Evolutionary conservation across 1,284 basidiomycete species (phyloP).

Genomic region (Sphaerobolus stellatus): DNA sequence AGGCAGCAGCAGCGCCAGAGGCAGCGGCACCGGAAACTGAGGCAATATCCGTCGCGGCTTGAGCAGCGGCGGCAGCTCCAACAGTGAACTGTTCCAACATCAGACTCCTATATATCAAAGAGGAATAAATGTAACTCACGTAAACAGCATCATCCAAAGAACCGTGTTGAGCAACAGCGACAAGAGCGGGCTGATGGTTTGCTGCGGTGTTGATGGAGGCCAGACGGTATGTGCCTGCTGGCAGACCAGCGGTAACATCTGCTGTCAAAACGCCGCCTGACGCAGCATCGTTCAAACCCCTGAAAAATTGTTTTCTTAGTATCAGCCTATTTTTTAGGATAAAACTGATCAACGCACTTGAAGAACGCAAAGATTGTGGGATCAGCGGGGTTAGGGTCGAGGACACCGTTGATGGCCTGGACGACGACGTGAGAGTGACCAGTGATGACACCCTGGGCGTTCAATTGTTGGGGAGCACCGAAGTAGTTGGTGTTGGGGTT

Average conservation of each 20-base stretch:
- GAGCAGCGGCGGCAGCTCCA: background rate
- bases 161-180: constrained; percentile 53
- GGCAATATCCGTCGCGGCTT: background rate
- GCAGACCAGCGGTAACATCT: constrained; percentile 50
- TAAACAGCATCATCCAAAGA: constrained; percentile 51
- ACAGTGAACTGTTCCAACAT: constrained; percentile 7
- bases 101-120: background rate
- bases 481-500: constrained; percentile 53
- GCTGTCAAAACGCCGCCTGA: constrained; percentile 48
- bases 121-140: constrained; percentile 23
- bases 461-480: constrained; percentile 47
- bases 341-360: constrained; percentile 36
- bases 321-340: background rate
- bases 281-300: constrained; percentile 48
- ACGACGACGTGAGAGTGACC: constrained; percentile 64
- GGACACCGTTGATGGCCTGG: constrained; percentile 44
- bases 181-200: constrained; percentile 56
- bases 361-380: constrained; percentile 58
- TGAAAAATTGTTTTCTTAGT: constrained; percentile 6
- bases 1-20: background rate
- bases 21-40: background rate
- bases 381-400: constrained; percentile 47
- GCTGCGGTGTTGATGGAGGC: constrained; percentile 53
- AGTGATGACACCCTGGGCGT: constrained; percentile 39
- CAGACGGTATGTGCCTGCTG: constrained; percentile 55